Evolutionary conservation across 2,329 filamentous ascomycete species (phyloP).

Genomic region (Penicillium sp.): DNA sequence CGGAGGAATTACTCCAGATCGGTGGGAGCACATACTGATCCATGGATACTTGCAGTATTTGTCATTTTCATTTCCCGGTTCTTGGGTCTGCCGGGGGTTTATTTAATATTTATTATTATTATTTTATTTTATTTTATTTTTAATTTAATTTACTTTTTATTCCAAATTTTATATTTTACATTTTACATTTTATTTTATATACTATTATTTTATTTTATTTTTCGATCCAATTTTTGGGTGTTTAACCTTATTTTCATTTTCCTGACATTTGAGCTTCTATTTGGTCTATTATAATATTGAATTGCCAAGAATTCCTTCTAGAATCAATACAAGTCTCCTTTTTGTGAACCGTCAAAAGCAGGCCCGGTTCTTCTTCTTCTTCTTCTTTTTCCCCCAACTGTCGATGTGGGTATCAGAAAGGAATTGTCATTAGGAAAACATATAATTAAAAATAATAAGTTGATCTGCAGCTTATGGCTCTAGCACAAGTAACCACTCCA

Average conservation of each 20-base stretch:
- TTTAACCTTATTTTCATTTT: background rate
- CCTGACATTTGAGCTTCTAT: background rate
- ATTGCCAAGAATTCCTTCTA: background rate
- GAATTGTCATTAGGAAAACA: background rate
- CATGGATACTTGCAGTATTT: background rate
- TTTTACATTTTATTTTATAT: background rate
- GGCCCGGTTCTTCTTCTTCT: background rate
- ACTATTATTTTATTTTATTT: background rate
- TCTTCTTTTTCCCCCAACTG: no score
- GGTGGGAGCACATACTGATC: background rate
- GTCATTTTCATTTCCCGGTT: constrained; percentile 6
- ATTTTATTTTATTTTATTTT: background rate
- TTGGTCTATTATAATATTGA: background rate
- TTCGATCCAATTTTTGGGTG: background rate
- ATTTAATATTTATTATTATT: background rate
- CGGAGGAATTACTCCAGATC: constrained; percentile 6
- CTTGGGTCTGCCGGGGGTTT: background rate
- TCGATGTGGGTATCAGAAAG: background rate
- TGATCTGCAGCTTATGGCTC: background rate
- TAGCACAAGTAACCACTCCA: background rate
- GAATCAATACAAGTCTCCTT: background rate
- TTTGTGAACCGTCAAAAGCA: background rate
- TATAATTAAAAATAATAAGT: background rate
- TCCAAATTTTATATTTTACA: no score
- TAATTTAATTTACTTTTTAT: background rate